Evolutionary conservation across 2,329 filamentous ascomycete species (phyloP).

Genomic region (Tolypocladium album): DNA sequence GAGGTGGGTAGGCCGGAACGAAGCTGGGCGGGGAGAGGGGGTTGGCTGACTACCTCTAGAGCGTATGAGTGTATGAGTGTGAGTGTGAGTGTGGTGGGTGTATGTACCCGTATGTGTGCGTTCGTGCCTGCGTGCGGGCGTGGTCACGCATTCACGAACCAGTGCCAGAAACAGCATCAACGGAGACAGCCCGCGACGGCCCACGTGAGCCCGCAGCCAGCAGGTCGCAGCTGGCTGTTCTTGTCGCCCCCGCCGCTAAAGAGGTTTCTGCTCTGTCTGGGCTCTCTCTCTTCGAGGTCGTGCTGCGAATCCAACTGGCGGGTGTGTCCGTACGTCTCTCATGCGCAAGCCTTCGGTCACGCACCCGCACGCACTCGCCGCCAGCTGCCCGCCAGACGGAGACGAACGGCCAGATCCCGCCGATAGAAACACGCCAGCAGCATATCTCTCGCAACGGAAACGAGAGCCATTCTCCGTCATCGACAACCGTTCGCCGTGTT

Average conservation of each 20-base stretch:
- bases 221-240: not conserved
- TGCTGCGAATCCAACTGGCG: not conserved
- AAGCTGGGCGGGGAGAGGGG: not conserved
- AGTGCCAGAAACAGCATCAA: not conserved
- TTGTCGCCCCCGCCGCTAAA: not conserved
- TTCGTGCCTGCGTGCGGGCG: not conserved
- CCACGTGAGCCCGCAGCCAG: not conserved
- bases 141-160: not conserved
- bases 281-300: not conserved
- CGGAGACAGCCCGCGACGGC: not conserved
- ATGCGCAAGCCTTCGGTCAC: not conserved
- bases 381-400: not conserved
- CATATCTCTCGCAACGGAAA: not conserved
- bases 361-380: not conserved
- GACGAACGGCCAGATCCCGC: too few relatives aligned
- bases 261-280: not conserved
- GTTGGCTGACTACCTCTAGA: not conserved
- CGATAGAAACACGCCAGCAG: not conserved
- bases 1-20: not conserved
- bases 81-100: too few relatives aligned
- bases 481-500: not conserved
- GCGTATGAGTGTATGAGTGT: too few relatives aligned
- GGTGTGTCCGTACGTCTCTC: not conserved
- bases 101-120: too few relatives aligned
- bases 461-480: not conserved